Base-by-base conservation (phyloP, 345 rosid species). In the Mercurialis annua region DNA sequence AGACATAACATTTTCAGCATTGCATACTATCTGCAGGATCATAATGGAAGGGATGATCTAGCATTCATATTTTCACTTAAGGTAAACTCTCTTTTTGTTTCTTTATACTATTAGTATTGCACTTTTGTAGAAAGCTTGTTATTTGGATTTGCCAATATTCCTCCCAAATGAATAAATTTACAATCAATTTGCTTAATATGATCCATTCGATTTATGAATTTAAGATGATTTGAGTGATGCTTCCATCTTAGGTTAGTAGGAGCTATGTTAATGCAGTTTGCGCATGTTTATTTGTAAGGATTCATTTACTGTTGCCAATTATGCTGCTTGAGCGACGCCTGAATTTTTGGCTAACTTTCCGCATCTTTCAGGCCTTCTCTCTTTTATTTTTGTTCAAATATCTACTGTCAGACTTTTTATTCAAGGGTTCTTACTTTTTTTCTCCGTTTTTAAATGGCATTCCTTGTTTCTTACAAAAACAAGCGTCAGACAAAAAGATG, bases 31-130 rank as follows among this genome's bases (percentile, higher is more conserved):
- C 24, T 53, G 67, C 96, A 93, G 96, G 97, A 86, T 78, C 97
- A 94, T 82, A 75, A 87, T 83, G 87, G 91, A 68, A 83, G 90
- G 75, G 97, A 94, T 71, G 96, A 91, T 78, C 80, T 78, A 42
- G 76, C 97, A 36, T 94, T 94, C 80, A 78, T 86, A 76, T 94
- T 89, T 81, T 89, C 95, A 36, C 86, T 89, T 59, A 94, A 89
- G 96, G 99, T 87, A 78, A 58, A 57, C 58, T 62, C 61, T 59
- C 29, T 51, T 62, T 64, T 40, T 36, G 40, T 40, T 9, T 1
- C 10, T 40, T 40, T 9, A 40, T 7, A 17, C 31, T n/a, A 8
- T 10, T 10, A 36, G 0, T 40, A 31, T 11, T 38, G 21, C 24
- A 4, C 12, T 9, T 36, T 36, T 4, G 40, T 36, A 36, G 40